Base-by-base conservation (phyloP, 306 rosid species). In the Trifolium pratense region DNA sequence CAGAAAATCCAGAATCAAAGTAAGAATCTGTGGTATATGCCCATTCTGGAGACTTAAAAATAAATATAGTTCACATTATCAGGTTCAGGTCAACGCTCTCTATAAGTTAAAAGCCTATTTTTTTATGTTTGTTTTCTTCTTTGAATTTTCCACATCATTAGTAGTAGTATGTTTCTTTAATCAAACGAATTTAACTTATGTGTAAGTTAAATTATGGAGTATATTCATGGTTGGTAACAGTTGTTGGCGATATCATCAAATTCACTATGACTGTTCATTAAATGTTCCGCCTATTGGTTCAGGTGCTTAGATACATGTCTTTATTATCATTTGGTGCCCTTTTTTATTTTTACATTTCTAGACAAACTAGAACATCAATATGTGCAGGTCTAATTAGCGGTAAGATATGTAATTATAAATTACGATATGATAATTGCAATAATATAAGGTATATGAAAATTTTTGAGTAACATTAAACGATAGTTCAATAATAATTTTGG, bases 1-100 rank as follows among this genome's bases (percentile, higher is more conserved):
- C 10, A 53, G 5, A 46, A 3, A 34, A 8, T 52, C 53, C 36
- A 66, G 75, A 71, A 77, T 57, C 72, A 58, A 72, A 29, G 32
- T 20, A 15, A 13, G 81, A 20, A 78, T 78, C 66, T 39, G n/a
- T 9, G 62, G 81, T 57, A 76, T 79, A 71, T 83, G 66, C 82
- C 56, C 70, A 66, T 17, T 25, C 17, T 4, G 6, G 3, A 10
- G 39, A 20, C 62, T 21, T 36, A 36, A 29, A 29, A 29, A 36
- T 70, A 4, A 15, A 56, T 62, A 63, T 34, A 29, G 17, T 78
- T 64, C 63, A 31, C 14, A 48, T 7, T 8, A 29, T 51, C 6
- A 4, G 62, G 81, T 83, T 51, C 6, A 4, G 62, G 81, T 83
- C 84, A 75, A 83, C 78, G 49, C 75, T 60, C 34, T n/a, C 3